These are phyloP conservation scores for Linum tenue DNA, from an alignment of 345 rosid species.

Conservation along the genomic window DNA sequence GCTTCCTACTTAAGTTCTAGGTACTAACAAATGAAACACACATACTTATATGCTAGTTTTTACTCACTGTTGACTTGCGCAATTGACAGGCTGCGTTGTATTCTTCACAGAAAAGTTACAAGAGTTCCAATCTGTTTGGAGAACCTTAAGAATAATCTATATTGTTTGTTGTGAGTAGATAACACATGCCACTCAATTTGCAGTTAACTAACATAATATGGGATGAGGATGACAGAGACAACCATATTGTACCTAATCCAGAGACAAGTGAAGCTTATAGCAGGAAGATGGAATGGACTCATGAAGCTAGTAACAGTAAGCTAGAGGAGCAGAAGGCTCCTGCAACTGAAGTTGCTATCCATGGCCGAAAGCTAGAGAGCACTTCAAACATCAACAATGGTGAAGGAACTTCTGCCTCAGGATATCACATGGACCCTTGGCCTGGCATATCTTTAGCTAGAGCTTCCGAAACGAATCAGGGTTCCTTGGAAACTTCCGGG, in stretches of 20 bases:
- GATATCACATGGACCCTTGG: conserved; percentile 47
- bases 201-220: conserved; percentile 86
- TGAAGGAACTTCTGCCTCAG: conserved; percentile 39
- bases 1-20: too few species aligned
- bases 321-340: conserved; percentile 32
- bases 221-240: conserved; percentile 65
- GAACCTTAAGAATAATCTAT: background rate
- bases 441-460: conserved; percentile 36
- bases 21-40: too few species aligned
- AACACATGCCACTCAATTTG: conserved; percentile 17
- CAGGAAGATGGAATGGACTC: conserved; percentile 41
- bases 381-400: conserved; percentile 28
- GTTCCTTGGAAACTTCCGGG: conserved; percentile 38
- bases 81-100: too few species aligned
- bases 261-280: conserved; percentile 35
- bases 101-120: too few species aligned
- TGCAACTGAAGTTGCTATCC: conserved; percentile 30
- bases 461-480: conserved; percentile 37
- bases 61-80: too few species aligned
- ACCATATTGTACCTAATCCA: conserved; percentile 70
- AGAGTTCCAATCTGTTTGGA: too few species aligned
- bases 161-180: conserved; percentile 3
- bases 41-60: too few species aligned
- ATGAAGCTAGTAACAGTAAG: conserved; percentile 32
- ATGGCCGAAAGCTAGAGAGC: conserved; percentile 35